Conservation (phyloP, 1,284 basidiomycete genomes). For the Ganoderma sinense region DNA sequence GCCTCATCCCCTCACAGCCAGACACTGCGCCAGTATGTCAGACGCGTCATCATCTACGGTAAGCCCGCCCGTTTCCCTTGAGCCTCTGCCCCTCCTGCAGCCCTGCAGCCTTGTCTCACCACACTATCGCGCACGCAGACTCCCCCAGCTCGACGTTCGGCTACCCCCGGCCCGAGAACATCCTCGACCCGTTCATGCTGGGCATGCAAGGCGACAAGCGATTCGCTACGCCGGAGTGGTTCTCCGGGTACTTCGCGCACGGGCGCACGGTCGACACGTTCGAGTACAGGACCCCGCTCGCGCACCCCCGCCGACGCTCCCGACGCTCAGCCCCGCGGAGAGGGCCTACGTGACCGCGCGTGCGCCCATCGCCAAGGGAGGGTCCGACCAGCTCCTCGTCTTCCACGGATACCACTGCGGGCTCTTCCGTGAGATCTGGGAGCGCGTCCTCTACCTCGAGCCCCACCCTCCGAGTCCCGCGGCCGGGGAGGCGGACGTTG, state of each 20-base stretch:
- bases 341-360: neutral
- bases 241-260: conserved; percentile 26
- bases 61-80: too few relatives aligned
- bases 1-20: conserved; percentile 2
- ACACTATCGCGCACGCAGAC: neutral
- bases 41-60: conserved; percentile 19
- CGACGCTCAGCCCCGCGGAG: conserved; percentile 16
- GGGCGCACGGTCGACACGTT: conserved; percentile 19
- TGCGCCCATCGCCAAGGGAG: conserved; percentile 2
- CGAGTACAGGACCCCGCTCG: neutral
- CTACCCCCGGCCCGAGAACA: conserved; percentile 8
- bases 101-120: too few relatives aligned
- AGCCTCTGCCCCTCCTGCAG: too few relatives aligned
- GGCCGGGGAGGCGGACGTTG: too few relatives aligned
- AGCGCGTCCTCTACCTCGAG: conserved; percentile 2
- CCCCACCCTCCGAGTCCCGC: neutral
- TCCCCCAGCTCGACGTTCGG: conserved; percentile 9
- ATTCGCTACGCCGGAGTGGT: conserved; percentile 5
- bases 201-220: neutral
- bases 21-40: conserved; percentile 7
- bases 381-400: conserved; percentile 20
- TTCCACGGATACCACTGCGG: conserved; percentile 1
- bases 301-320: conserved; percentile 14
- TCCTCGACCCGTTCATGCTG: conserved; percentile 20
- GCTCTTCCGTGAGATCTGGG: conserved; percentile 8